Evolutionary conservation across 169 alveolate genomes (phyloP), one percentile per base, ranked within the genome.

Genomic region (Plasmodium cynomolgi): DNA sequence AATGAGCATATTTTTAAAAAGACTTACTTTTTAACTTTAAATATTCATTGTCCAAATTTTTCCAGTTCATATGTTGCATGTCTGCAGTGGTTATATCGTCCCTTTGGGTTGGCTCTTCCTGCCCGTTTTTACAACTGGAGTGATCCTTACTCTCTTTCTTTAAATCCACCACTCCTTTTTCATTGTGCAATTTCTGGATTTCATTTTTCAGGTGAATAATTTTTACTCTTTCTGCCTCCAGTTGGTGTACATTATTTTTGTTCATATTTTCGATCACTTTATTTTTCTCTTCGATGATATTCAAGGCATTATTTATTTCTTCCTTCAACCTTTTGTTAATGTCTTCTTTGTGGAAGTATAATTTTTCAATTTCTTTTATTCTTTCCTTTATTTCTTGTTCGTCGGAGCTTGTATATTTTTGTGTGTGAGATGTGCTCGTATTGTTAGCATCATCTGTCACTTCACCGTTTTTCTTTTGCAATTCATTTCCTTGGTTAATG

Each of bases 271-370:
- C 93, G 62, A 86, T 86, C 17, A 75, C 88, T 20, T 75, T 37
- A 86, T 86, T 86, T 86, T 86, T 86, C n/a, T 86, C 93, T 33
- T 86, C 86, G 26, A 86, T 86, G 41, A 86, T 86, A 54, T 86
- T 86, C 71, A 86, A 86, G 33, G 93, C 81, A 54, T 79, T 62
- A 75, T 23, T 75, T 50, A 86, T 75, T 86, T 86, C 93, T 56
- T 86, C 93, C 68, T 86, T 86, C 31, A 86, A 86, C 71, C 81
- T 75, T 75, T 71, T 77, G 81, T 47, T 86, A 54, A 86, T n/a
- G 31, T 86, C 93, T 50, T 86, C 93, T 72, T n/a, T 84, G 56
- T 84, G 50, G 68, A 34, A 1, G n/a, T 23, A 75, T 77, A 50
- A 20, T 56, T 86, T 77, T 33, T 75, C 84, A 8, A 79, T 34